Conservation (phyloP, 2,329 filamentous ascomycete genomes). For the Nigrospora sphaerica region DNA sequence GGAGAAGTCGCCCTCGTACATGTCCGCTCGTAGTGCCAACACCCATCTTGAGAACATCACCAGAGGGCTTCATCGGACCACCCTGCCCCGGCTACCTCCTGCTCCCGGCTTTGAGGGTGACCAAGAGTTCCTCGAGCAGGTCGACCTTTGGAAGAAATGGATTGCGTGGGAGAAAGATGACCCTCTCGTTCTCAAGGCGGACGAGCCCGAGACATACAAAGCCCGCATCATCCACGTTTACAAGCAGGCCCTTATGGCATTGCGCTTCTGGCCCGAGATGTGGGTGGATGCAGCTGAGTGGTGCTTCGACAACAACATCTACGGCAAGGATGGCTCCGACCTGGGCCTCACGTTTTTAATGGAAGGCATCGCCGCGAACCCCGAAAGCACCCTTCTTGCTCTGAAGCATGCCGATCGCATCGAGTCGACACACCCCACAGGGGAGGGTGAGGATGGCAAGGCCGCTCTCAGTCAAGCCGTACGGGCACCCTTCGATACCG, state of each 20-base stretch:
- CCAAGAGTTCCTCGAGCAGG: slow-evolving; percentile 74
- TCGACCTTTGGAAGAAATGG: slow-evolving; percentile 89
- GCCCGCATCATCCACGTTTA: slow-evolving; percentile 83
- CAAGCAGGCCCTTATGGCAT: slow-evolving; percentile 85
- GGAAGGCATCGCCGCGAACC: slow-evolving; percentile 81
- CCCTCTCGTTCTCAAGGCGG: slow-evolving; percentile 75
- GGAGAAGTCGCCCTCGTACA: slow-evolving; percentile 86
- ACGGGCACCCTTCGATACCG: slow-evolving; percentile 73
- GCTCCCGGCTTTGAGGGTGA: slow-evolving; percentile 81
- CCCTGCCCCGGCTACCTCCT: slow-evolving; percentile 74
- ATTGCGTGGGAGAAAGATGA: slow-evolving; percentile 93
- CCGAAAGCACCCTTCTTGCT: slow-evolving; percentile 84
- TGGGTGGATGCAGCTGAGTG: slow-evolving; percentile 95
- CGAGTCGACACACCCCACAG: slow-evolving; percentile 68
- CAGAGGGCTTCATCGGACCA: slow-evolving; percentile 66
- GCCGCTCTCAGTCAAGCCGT: slow-evolving; percentile 72
- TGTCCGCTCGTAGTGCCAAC: slow-evolving; percentile 89
- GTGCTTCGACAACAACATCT: slow-evolving; percentile 72
- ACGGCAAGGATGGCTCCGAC: slow-evolving; percentile 47
- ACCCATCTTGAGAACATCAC: slow-evolving; percentile 88
- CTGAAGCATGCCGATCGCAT: slow-evolving; percentile 86
- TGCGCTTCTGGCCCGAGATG: slow-evolving; percentile 91
- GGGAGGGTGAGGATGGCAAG: slow-evolving; percentile 69
- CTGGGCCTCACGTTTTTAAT: slow-evolving; percentile 69
- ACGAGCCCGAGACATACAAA: slow-evolving; percentile 69